These are phyloP conservation scores for Backusella luteola DNA, from an alignment of 192 early-diverging fungal genomes.

Conservation along the genomic window DNA sequence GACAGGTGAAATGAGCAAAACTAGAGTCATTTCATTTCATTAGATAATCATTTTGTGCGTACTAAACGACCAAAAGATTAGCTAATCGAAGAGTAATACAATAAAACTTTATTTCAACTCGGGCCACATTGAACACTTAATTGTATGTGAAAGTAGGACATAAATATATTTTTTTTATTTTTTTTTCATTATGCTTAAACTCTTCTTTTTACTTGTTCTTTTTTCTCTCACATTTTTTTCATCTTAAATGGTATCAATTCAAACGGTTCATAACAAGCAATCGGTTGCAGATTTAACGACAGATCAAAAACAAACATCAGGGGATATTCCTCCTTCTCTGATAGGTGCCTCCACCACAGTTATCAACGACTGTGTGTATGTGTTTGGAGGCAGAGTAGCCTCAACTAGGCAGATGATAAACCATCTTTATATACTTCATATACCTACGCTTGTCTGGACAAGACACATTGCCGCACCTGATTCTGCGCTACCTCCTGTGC, in stretches of 20 bases:
- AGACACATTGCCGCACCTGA: slow-evolving; percentile 44
- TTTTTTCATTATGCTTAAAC: background rate
- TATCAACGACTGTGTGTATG: slow-evolving; percentile 54
- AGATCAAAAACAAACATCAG: slow-evolving; percentile 44
- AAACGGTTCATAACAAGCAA: slow-evolving; percentile 14
- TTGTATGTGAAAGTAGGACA: background rate
- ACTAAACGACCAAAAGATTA: background rate
- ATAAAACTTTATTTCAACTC: background rate
- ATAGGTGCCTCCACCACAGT: slow-evolving; percentile 66
- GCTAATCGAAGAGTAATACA: background rate
- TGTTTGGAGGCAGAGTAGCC: slow-evolving; percentile 71
- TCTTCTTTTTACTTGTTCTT: background rate
- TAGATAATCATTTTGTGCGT: background rate
- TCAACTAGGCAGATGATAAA: slow-evolving; percentile 66
- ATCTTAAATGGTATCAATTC: background rate
- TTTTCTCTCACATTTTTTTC: background rate
- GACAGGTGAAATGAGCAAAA: background rate
- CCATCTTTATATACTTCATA: slow-evolving; percentile 63
- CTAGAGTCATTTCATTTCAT: background rate
- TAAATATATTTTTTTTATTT: background rate
- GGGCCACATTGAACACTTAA: background rate
- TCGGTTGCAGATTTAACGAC: slow-evolving; percentile 54
- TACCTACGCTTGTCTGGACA: slow-evolving; percentile 57
- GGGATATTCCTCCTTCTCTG: slow-evolving; percentile 69
- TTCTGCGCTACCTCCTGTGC: slow-evolving; percentile 33